Evolutionary conservation across 1,139 yeast species (phyloP).

Genomic region (Kurtzmaniella quercitrusa): DNA sequence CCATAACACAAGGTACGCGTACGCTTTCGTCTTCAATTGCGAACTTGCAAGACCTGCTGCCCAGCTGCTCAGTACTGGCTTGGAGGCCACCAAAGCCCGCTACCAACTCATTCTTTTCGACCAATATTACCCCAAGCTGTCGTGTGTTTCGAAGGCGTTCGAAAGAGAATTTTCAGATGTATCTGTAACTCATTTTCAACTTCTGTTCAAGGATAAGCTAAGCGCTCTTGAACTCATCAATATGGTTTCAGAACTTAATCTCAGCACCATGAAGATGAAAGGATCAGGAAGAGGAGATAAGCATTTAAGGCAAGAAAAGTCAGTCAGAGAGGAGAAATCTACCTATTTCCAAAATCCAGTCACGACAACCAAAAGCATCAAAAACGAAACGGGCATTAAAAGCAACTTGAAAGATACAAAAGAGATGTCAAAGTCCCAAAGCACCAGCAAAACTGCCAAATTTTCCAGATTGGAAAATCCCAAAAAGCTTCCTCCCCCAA

Average conservation of each 20-base stretch:
- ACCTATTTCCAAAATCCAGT: background rate
- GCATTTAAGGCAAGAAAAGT: background rate
- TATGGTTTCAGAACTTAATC: slow-evolving; percentile 18
- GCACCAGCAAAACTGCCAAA: background rate
- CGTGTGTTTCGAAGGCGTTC: slow-evolving; percentile 7
- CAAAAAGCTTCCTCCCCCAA: background rate
- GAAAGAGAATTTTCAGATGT: slow-evolving; percentile 17
- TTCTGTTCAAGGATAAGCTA: slow-evolving; percentile 27
- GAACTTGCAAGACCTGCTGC: background rate
- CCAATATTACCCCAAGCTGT: slow-evolving; percentile 14
- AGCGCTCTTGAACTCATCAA: slow-evolving; percentile 23
- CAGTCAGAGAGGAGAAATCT: background rate
- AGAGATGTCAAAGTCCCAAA: background rate
- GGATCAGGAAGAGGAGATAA: background rate
- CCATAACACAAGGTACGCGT: background rate
- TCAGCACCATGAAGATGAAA: background rate
- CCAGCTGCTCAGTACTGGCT: slow-evolving; percentile 20
- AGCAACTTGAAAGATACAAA: background rate
- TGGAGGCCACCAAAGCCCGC: slow-evolving; percentile 23
- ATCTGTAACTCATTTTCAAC: slow-evolving; percentile 20
- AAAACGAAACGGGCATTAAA: background rate
- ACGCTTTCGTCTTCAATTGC: slow-evolving; percentile 5
- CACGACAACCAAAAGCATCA: background rate
- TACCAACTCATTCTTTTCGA: slow-evolving; percentile 23
- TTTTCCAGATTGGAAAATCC: background rate